These are phyloP conservation scores for Pleodorina starrii DNA, from an alignment of 139 green algal species.

Conservation along the genomic window DNA sequence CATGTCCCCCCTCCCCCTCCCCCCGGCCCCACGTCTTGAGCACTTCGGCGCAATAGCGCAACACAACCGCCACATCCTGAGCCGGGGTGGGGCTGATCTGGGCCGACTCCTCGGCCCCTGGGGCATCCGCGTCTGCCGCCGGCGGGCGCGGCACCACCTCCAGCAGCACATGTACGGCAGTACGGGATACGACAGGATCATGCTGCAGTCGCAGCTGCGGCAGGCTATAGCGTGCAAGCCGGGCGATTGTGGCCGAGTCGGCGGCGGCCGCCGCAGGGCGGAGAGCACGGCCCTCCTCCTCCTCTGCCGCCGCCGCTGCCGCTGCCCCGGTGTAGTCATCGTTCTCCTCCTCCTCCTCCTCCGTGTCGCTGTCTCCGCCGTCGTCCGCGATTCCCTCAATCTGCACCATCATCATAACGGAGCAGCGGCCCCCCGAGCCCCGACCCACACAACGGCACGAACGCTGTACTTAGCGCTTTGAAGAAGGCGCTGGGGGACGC, in stretches of 20 bases:
- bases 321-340: too few species aligned
- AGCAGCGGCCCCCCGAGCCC: too few species aligned
- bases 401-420: too few species aligned
- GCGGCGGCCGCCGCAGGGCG: not conserved
- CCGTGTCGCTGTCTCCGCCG: too few species aligned
- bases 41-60: not conserved
- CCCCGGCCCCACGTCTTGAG: not conserved
- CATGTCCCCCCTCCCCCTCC: too few species aligned
- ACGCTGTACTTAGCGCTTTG: too few species aligned
- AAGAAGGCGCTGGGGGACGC: too few species aligned
- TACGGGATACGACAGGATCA: not conserved
- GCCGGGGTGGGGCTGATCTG: slow-evolving; percentile 1
- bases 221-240: not conserved
- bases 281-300: too few species aligned
- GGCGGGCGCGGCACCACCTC: not conserved
- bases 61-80: not conserved
- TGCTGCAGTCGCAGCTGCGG: slow-evolving; percentile 30
- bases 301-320: not conserved
- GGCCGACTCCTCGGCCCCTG: not conserved
- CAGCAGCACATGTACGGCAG: not conserved
- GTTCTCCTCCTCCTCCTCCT: not conserved
- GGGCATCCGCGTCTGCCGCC: not conserved
- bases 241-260: not conserved
- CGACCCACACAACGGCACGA: too few species aligned
- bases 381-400: too few species aligned